phyloP scores from a whole-genome alignment of 108 stramenopile species.

The Aurantiochytrium sp. region DNA sequence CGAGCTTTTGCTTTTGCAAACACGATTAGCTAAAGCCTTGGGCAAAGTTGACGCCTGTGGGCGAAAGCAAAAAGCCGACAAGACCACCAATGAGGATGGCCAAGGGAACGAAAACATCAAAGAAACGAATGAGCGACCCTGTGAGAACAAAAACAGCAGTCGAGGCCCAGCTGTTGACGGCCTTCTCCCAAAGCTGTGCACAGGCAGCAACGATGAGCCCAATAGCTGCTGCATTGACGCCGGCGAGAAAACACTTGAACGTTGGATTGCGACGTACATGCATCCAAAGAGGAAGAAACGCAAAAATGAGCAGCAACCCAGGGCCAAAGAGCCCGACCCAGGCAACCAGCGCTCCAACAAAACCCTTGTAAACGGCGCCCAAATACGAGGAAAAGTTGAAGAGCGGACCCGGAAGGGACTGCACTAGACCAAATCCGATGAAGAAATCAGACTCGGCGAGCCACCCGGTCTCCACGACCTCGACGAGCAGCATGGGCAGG shows the following conservation, averaged over 20 bases:
- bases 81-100: constrained; percentile 62
- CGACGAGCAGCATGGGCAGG: constrained; percentile 79
- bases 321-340: constrained; percentile 76
- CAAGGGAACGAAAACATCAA: constrained; percentile 57
- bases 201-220: constrained; percentile 76
- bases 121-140: constrained; percentile 53
- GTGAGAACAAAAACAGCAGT: constrained; percentile 69
- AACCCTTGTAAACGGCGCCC: constrained; percentile 70
- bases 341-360: constrained; percentile 73
- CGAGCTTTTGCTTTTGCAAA: not conserved
- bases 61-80: constrained; percentile 61
- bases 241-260: constrained; percentile 68
- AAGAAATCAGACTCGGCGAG: constrained; percentile 68
- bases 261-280: constrained; percentile 61
- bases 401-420: constrained; percentile 65
- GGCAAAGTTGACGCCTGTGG: constrained; percentile 51
- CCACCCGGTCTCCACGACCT: constrained; percentile 76
- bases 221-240: constrained; percentile 73
- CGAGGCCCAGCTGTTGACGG: constrained; percentile 60
- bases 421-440: constrained; percentile 63
- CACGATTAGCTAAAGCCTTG: constrained; percentile 27
- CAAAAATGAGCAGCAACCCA: constrained; percentile 80
- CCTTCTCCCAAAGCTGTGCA: constrained; percentile 63
- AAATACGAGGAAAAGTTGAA: constrained; percentile 85
- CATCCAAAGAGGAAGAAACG: constrained; percentile 80